Conservation (phyloP, 1,284 basidiomycete species). For the Ceratobasidium papillatum region DNA sequence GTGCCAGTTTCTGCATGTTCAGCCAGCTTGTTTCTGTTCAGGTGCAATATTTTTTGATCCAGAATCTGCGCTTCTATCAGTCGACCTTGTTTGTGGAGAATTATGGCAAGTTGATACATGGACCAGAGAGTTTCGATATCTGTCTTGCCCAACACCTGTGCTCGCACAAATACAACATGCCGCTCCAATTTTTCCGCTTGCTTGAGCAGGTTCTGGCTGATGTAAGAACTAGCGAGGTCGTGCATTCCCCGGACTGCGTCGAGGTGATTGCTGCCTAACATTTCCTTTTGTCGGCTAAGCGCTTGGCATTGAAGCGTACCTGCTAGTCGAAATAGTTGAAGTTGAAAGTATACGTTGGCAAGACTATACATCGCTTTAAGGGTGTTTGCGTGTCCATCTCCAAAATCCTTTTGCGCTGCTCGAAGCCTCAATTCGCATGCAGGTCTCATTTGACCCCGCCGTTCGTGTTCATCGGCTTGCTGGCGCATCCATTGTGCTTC, state of each 20-base stretch:
- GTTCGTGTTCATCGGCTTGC: neutral
- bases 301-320: neutral
- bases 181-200: neutral
- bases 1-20: neutral
- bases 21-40: neutral
- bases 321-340: neutral
- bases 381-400: neutral
- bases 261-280: neutral
- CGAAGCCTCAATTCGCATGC: neutral
- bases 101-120: neutral
- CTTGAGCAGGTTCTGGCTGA: neutral
- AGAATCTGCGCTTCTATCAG: neutral
- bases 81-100: slow-evolving; percentile 4
- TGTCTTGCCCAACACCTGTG: neutral
- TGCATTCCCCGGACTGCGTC: neutral
- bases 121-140: neutral
- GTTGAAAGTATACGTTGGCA: neutral
- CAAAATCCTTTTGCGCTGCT: neutral
- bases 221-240: neutral
- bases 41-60: neutral
- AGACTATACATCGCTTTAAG: neutral
- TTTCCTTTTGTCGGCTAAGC: neutral
- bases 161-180: neutral
- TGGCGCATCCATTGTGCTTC: neutral
- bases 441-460: neutral